Evolutionary conservation across 2,329 filamentous ascomycete genomes (phyloP), one percentile per base, ranked within the genome.

Genomic region (Xylariaceae sp.): DNA sequence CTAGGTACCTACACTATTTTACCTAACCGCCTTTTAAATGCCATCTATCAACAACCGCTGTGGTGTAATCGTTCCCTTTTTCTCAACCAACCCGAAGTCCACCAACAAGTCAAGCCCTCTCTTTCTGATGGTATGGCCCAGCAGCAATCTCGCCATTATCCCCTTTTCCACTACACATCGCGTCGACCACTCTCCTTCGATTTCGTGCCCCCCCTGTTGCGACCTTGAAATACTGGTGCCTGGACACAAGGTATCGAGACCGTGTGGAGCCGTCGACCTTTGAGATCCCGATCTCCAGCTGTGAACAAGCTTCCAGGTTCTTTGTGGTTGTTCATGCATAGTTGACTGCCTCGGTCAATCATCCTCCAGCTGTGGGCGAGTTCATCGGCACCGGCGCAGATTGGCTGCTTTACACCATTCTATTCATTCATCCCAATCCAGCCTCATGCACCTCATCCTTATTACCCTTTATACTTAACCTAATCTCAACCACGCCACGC

Each of bases 161-260:
- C 34, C 35, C 32, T 50, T 43, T 44, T 27, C 54, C 45, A 37
- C 54, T 54, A 43, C 51, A 37, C 54, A 45, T 46, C 49, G 51
- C 49, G 51, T 55, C 47, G 50, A 43, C 34, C 50, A 44, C 55
- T 26, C 52, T 53, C 52, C 50, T 49, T 49, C 11, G 43, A 29
- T 45, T 40, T 46, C 51, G 55, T 50, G 46, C 40, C 30, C 37
- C 35, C 43, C 43, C 43, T 45, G 31, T 40, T 51, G 43, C 56
- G 39, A 51, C 45, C 51, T 47, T 41, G 49, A 47, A 47, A 57
- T 57, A 34, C 41, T 51, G 56, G 49, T 57, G 59, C 56, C 56
- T 60, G 48, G 56, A 51, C 35, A 50, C 50, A 47, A 53, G 41
- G 43, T 42, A 50, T 49, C 47, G 34, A 19, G 19, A 45, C 46